A percentile compares a stretch with the other conserved stretches of the same genome.
These are phyloP conservation scores for Austroboletus festivus DNA, from an alignment of 768 basidiomycete species.

Conservation along the genomic window DNA sequence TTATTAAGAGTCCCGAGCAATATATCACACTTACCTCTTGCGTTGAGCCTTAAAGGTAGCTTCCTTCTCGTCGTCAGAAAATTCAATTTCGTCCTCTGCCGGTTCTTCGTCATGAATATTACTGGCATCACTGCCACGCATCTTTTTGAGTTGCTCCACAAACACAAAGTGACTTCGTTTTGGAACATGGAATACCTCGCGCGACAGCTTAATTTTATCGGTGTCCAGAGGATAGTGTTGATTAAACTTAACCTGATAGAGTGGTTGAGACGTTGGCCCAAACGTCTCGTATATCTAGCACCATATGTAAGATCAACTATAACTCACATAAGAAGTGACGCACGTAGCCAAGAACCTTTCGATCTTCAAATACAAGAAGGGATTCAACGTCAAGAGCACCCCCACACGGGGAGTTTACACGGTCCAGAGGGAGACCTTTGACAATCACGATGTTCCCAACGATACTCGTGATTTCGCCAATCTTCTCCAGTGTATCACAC, in stretches of 20 bases:
- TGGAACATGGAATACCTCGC: slow-evolving; percentile 81
- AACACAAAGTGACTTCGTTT: slow-evolving; percentile 82
- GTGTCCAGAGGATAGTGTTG: slow-evolving; percentile 58
- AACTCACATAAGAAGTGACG: slow-evolving; percentile 30
- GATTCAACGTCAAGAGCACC: slow-evolving; percentile 85
- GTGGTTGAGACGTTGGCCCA: slow-evolving; percentile 85
- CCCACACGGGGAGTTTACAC: slow-evolving; percentile 47
- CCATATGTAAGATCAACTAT: slow-evolving; percentile 11
- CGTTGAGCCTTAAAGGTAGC: slow-evolving; percentile 59
- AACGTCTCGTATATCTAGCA: slow-evolving; percentile 89
- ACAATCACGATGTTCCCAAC: slow-evolving; percentile 73
- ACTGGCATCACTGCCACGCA: slow-evolving; percentile 91
- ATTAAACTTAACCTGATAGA: slow-evolving; percentile 86
- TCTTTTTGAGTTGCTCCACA: slow-evolving; percentile 60
- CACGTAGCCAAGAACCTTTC: slow-evolving; percentile 88
- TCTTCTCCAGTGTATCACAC: slow-evolving; percentile 66
- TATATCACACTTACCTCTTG: slow-evolving; percentile 45
- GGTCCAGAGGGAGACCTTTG: slow-evolving; percentile 50
- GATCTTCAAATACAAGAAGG: slow-evolving; percentile 84
- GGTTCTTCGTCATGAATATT: slow-evolving; percentile 95
- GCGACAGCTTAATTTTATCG: slow-evolving; percentile 50
- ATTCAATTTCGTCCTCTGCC: slow-evolving; percentile 85
- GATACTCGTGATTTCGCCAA: slow-evolving; percentile 77
- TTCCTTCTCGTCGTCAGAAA: slow-evolving; percentile 94
- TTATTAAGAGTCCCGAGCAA: slow-evolving; percentile 1